These are phyloP conservation scores for Liquidambar formosana DNA, from an alignment of 164 flowering plant genomes.

Conservation along the genomic window DNA sequence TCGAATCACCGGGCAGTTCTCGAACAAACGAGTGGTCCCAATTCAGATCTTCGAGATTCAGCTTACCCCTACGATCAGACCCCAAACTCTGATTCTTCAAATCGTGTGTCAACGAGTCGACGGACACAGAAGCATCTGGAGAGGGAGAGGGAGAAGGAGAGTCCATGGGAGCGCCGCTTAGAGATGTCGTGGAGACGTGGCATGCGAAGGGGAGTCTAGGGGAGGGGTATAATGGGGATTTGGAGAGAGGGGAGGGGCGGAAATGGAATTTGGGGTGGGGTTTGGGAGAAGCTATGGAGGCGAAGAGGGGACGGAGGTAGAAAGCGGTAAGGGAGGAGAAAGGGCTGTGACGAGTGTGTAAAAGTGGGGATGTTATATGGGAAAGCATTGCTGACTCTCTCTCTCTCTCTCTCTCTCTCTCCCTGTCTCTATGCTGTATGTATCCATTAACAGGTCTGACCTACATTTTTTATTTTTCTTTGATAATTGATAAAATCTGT, in stretches of 20 bases:
- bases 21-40: conserved; percentile 96
- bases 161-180: conserved; percentile 17
- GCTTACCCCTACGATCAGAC: conserved; percentile 11
- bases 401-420: neutral
- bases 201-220: conserved; percentile 16
- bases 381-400: conserved; percentile 17
- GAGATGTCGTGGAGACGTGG: conserved; percentile 14
- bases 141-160: too few relatives aligned
- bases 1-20: conserved; percentile 82
- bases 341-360: conserved; percentile 4
- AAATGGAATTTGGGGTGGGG: conserved; percentile 8
- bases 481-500: too few relatives aligned
- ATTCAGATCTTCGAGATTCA: conserved; percentile 76
- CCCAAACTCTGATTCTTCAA: conserved; percentile 50
- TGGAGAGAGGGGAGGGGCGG: neutral
- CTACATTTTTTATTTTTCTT: too few relatives aligned
- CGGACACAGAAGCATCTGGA: conserved; percentile 23
- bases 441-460: neutral
- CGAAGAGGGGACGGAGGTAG: conserved; percentile 20
- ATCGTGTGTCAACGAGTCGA: conserved; percentile 55
- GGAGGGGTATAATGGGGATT: neutral
- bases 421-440: neutral
- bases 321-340: conserved; percentile 8
- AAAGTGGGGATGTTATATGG: conserved; percentile 19
- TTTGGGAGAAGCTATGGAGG: conserved; percentile 6